Evolutionary conservation across 176 grass and related monocot species (phyloP).

Genomic region (Puccinellia tenuiflora): DNA sequence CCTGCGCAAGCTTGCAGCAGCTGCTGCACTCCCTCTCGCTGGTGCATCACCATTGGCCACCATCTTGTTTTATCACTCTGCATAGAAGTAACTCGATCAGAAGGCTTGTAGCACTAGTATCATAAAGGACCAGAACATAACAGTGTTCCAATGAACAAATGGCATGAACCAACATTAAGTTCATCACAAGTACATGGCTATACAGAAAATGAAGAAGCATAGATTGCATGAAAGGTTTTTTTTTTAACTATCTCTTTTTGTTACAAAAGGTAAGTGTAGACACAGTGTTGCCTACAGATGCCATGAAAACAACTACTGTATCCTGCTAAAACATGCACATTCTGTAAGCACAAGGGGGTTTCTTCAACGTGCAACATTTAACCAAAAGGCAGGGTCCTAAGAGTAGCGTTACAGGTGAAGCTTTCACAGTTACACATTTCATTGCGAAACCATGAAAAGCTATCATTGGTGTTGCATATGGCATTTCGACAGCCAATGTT

Average conservation of each 20-base stretch:
- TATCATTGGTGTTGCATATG: not conserved
- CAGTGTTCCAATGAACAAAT: not conserved
- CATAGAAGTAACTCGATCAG: not conserved
- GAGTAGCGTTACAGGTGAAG: not conserved
- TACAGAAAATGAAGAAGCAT: no score
- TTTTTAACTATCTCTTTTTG: no score
- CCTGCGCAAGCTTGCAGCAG: slow-evolving; percentile 3
- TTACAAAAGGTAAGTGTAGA: no score
- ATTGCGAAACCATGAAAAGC: not conserved
- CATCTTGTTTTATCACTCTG: not conserved
- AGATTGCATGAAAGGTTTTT: no score
- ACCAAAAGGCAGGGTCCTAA: not conserved
- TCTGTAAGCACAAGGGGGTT: no score
- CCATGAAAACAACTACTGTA: no score
- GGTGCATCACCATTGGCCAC: not conserved
- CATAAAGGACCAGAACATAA: not conserved
- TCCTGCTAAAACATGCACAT: no score
- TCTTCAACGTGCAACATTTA: not conserved
- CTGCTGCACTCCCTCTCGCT: not conserved
- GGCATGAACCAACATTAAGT: no score
- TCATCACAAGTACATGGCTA: no score
- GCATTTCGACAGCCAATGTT: not conserved
- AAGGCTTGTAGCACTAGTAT: not conserved
- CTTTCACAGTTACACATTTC: not conserved
- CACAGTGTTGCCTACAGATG: no score